Conservation (phyloP, 2,329 filamentous ascomycete genomes). For the Zarea fungicola region DNA sequence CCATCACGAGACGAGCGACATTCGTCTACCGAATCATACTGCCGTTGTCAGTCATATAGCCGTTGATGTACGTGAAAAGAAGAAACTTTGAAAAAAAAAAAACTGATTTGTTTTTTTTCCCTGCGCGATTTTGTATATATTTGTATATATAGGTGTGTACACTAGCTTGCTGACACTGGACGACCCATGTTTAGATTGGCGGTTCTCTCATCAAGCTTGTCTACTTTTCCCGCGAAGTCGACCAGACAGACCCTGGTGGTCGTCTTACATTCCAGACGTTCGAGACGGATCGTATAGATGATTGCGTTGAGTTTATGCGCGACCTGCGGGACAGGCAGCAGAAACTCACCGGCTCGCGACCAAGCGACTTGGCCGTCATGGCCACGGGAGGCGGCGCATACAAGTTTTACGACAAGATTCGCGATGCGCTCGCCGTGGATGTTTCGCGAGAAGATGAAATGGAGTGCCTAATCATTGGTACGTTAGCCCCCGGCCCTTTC, state of each 20-base stretch:
- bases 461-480: conserved; percentile 94
- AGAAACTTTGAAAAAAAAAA: no score
- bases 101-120: no score
- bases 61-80: conserved; percentile 81
- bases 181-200: no score
- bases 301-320: conserved; percentile 88
- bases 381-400: conserved; percentile 93
- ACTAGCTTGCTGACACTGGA: conserved; percentile 14
- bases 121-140: no score
- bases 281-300: conserved; percentile 90
- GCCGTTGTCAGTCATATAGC: conserved; percentile 94
- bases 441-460: conserved; percentile 95
- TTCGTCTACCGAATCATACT: conserved; percentile 92
- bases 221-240: conserved; percentile 87
- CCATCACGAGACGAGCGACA: conserved; percentile 76
- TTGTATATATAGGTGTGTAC: no score
- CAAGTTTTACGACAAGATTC: conserved; percentile 93
- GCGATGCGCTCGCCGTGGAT: conserved; percentile 75
- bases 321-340: conserved; percentile 79
- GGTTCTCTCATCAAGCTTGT: conserved; percentile 94
- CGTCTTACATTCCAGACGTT: conserved; percentile 93
- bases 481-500: conserved; percentile 17
- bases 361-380: conserved; percentile 79
- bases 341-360: conserved; percentile 64
- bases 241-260: conserved; percentile 74